Base-by-base conservation (phyloP, 192 early-diverging fungal species). In the Coemansia sp. region DNA sequence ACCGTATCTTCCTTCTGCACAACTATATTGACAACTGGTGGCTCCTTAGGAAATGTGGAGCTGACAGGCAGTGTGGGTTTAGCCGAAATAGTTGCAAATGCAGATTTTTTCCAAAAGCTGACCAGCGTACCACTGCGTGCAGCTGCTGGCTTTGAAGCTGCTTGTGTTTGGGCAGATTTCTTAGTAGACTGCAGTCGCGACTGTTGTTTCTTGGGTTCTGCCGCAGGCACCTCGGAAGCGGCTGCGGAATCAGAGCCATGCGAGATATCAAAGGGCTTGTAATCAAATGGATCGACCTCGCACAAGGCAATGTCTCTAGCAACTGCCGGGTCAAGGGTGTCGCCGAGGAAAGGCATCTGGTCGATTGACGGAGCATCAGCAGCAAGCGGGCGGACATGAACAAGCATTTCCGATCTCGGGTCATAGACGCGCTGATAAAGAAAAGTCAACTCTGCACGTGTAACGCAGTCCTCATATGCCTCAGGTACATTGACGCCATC, bases 371-470 rank as follows among this genome's bases (percentile, higher is more conserved):
- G 65, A 0, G 55, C 31, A 16, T 71, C 65, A 4, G 64, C 64
- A 0, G 85, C 82, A 0, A 88, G 41, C 12, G 86, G 65, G 21
- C 74, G 85, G 24, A 97, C 74, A 49, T 83, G 83, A 3, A 82
- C 85, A 57, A 93, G 67, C 0, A 59, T 19, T 10, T 78, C 65
- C 1, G 67, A 44, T 0, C 49, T 47, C 0, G 92, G 89, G 62
- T 94, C 90, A 69, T 90, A 99, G 4, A 99, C 96, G 0, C 90
- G 82, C 58, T 97, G 95, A 69, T 94, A 90, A 34, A 88, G 68
- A 77, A 99, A 99, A 0, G 93, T 94, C 5, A 88, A 71, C 27
- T 97, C 90, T 2, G 97, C 96, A 25, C 85, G 73, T 18, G 69
- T 65, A 58, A 94, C 96, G 4, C 76, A 67, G 3, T 83, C 69